Percentiles rank a stretch among this genome's conserved stretches.
Conservation (phyloP, 2,329 filamentous ascomycete species). For the Exophiala sp. region DNA sequence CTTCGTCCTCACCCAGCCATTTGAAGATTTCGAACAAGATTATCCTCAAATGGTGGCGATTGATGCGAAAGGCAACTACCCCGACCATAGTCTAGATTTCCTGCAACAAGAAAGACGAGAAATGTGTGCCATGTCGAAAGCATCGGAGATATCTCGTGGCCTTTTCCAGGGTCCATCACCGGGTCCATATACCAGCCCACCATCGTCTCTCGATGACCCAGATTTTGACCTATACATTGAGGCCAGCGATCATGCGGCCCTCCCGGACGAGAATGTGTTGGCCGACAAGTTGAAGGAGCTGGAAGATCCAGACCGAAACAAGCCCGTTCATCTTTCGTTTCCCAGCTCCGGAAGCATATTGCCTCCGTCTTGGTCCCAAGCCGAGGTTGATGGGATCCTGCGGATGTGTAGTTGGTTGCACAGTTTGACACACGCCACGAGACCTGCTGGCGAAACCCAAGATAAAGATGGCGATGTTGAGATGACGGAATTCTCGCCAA, state of each 20-base stretch:
- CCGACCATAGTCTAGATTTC: conserved; percentile 80
- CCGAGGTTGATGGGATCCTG: conserved; percentile 78
- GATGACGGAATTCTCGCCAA: conserved; percentile 43
- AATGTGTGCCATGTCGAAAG: conserved; percentile 89
- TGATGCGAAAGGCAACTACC: conserved; percentile 67
- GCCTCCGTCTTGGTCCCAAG: conserved; percentile 76
- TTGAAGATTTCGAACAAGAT: conserved; percentile 63
- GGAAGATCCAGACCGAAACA: conserved; percentile 34
- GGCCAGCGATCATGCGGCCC: conserved; percentile 76
- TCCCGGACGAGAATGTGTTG: conserved; percentile 67
- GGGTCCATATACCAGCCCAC: conserved; percentile 55
- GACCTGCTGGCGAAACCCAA: conserved; percentile 32
- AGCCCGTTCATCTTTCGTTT: conserved; percentile 67
- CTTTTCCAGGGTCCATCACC: conserved; percentile 89
- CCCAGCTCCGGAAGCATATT: conserved; percentile 92
- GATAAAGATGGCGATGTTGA: conserved; percentile 56
- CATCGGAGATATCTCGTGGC: conserved; percentile 83
- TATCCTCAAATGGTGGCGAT: conserved; percentile 70
- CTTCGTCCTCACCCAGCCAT: conserved; percentile 65
- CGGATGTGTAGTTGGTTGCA: conserved; percentile 90
- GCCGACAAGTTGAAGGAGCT: conserved; percentile 59
- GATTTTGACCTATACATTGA: conserved; percentile 80
- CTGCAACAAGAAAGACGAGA: conserved; percentile 83
- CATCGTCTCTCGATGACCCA: conserved; percentile 40
- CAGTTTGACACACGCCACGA: conserved; percentile 66